These are phyloP conservation scores for Erucastrum elatum DNA, from an alignment of 345 rosid genomes.

Conservation along the genomic window DNA sequence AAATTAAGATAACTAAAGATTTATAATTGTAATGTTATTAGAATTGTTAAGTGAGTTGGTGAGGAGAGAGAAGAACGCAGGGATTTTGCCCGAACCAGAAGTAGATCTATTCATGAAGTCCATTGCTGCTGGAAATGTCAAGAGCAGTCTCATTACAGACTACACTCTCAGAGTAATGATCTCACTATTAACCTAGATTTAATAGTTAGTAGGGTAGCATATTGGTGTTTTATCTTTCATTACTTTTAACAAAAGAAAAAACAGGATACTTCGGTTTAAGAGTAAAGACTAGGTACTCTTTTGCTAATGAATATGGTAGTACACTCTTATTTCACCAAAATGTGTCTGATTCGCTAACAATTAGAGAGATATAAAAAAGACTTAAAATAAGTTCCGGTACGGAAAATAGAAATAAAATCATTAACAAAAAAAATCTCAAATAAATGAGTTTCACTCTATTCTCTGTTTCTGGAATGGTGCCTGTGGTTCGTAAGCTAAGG, in stretches of 20 bases:
- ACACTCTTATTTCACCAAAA: too few relatives aligned
- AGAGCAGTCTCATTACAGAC: slow-evolving; percentile 83
- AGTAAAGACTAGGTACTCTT: neutral
- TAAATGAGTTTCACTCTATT: neutral
- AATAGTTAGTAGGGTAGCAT: too few relatives aligned
- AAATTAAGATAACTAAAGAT: neutral
- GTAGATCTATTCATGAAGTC: slow-evolving; percentile 96
- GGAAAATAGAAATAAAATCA: neutral
- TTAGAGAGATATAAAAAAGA: neutral
- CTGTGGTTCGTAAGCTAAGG: too few relatives aligned
- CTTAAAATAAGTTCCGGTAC: neutral
- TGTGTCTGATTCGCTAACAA: slow-evolving; percentile 5
- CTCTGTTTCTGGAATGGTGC: too few relatives aligned
- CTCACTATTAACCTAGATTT: neutral
- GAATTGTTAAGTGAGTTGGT: slow-evolving; percentile 76
- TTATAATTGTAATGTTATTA: slow-evolving; percentile 22
- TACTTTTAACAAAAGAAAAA: too few relatives aligned
- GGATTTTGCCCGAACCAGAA: slow-evolving; percentile 81
- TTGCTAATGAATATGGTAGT: neutral
- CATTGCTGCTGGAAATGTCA: slow-evolving; percentile 66
- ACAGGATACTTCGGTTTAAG: too few relatives aligned
- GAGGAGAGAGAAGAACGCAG: slow-evolving; percentile 74
- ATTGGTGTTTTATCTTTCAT: too few relatives aligned
- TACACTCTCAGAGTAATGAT: slow-evolving; percentile 77
- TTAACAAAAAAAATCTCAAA: neutral